These are phyloP conservation scores for Acidomyces sp. DNA, from an alignment of 495 filamentous ascomycete species.

Conservation along the genomic window DNA sequence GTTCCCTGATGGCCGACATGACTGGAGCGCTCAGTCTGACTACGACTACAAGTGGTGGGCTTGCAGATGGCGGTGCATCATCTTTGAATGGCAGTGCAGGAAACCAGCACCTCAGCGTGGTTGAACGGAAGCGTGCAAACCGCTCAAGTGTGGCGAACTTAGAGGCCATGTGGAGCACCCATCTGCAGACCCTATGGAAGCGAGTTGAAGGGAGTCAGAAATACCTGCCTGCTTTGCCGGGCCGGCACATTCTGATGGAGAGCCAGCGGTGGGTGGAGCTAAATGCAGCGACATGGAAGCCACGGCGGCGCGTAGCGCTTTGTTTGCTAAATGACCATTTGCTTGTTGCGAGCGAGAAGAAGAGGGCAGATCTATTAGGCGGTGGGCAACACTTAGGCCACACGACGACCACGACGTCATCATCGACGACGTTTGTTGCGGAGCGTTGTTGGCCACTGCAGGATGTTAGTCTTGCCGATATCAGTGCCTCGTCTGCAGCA, in stretches of 20 bases:
- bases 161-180: slow-evolving; percentile 88
- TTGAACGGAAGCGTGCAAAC: slow-evolving; percentile 52
- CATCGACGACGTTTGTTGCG: slow-evolving; percentile 52
- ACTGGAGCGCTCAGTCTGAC: slow-evolving; percentile 59
- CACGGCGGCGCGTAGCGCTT: slow-evolving; percentile 68
- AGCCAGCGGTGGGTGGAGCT: slow-evolving; percentile 87
- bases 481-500: slow-evolving; percentile 45
- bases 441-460: slow-evolving; percentile 90
- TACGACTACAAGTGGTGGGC: slow-evolving; percentile 33
- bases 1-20: slow-evolving; percentile 79
- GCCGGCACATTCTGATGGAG: slow-evolving; percentile 82
- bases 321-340: slow-evolving; percentile 92
- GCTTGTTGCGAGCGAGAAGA: slow-evolving; percentile 82
- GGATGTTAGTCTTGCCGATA: slow-evolving; percentile 86
- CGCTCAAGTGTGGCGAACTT: slow-evolving; percentile 80
- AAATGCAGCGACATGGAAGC: slow-evolving; percentile 93
- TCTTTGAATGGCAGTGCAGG: slow-evolving; percentile 14
- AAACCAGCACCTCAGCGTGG: slow-evolving; percentile 32
- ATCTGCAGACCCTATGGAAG: slow-evolving; percentile 81
- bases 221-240: slow-evolving; percentile 79
- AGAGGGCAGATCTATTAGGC: slow-evolving; percentile 57
- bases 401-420: slow-evolving; percentile 3
- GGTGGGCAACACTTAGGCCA: slow-evolving; percentile 50
- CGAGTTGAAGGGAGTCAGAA: slow-evolving; percentile 93
- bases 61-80: slow-evolving; percentile 15